These are phyloP conservation scores for Ophiosphaerella korrae DNA, from an alignment of 2,329 filamentous ascomycete species.

Conservation along the genomic window DNA sequence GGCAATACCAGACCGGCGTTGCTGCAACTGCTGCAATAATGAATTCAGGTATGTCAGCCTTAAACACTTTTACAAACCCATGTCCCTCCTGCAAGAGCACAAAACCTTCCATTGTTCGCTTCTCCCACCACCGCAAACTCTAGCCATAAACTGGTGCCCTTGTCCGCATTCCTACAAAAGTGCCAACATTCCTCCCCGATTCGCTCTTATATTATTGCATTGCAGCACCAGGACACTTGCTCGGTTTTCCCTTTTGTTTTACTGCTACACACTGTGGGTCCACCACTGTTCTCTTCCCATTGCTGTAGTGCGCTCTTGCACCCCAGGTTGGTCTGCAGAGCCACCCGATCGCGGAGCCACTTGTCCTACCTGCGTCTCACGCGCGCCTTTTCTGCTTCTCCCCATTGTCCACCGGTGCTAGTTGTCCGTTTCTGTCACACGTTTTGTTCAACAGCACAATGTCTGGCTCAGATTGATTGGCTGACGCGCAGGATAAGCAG, in stretches of 20 bases:
- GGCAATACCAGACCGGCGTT: constrained; percentile 27
- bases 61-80: constrained; percentile 29
- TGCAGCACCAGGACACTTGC: constrained; percentile 30
- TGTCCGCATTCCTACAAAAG: constrained; percentile 45
- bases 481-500: constrained; percentile 50
- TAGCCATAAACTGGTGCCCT: constrained; percentile 40
- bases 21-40: constrained; percentile 37
- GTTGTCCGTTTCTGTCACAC: constrained; percentile 47
- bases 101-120: constrained; percentile 28
- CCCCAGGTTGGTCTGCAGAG: constrained; percentile 22
- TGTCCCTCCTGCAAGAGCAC: constrained; percentile 26
- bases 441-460: constrained; percentile 38
- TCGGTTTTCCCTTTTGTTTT: constrained; percentile 18
- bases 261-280: constrained; percentile 40
- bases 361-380: constrained; percentile 43
- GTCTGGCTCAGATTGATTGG: constrained; percentile 42
- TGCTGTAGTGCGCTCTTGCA: constrained; percentile 45
- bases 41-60: constrained; percentile 48
- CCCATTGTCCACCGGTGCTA: constrained; percentile 38
- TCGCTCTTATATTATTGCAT: constrained; percentile 39
- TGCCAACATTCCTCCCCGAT: constrained; percentile 37
- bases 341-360: constrained; percentile 43
- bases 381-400: constrained; percentile 29
- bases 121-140: constrained; percentile 30
- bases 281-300: constrained; percentile 25